Conservation (phyloP, 148 eudicot genomes). For the Fagopyrum esculentum region DNA sequence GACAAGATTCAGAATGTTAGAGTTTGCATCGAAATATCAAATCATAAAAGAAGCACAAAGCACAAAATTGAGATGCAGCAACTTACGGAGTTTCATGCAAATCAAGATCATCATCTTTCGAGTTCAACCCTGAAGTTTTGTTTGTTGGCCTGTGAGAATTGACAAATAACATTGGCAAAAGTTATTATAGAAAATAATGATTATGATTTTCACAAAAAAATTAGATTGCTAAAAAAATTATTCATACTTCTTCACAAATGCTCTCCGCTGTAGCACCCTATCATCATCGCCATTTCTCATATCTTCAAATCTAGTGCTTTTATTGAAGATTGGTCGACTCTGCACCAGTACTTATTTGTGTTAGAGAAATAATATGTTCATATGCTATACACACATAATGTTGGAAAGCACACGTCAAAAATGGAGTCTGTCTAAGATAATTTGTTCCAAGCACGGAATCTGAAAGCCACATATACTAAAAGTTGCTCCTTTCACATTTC, state of each 20-base stretch:
- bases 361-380: slow-evolving; percentile 11
- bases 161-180: slow-evolving; percentile 9
- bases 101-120: slow-evolving; percentile 79
- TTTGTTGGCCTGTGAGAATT: slow-evolving; percentile 47
- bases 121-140: slow-evolving; percentile 58
- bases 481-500: not conserved
- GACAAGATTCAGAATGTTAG: slow-evolving; percentile 5
- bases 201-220: not conserved
- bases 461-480: not conserved
- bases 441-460: not conserved
- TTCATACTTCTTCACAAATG: slow-evolving; percentile 54
- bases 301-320: slow-evolving; percentile 97
- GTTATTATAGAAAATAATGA: not conserved
- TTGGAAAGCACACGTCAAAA: not conserved
- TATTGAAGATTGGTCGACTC: slow-evolving; percentile 96
- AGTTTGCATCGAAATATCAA: not conserved
- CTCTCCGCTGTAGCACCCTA: slow-evolving; percentile 53
- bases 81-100: slow-evolving; percentile 61
- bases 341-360: slow-evolving; percentile 25
- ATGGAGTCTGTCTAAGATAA: not conserved
- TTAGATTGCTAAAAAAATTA: not conserved
- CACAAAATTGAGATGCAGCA: not conserved
- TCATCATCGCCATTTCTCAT: slow-evolving; percentile 86
- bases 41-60: not conserved
- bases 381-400: not conserved